Evolutionary conservation across 129 eudicot genomes (phyloP).

Genomic region (Flaveria brownii): DNA sequence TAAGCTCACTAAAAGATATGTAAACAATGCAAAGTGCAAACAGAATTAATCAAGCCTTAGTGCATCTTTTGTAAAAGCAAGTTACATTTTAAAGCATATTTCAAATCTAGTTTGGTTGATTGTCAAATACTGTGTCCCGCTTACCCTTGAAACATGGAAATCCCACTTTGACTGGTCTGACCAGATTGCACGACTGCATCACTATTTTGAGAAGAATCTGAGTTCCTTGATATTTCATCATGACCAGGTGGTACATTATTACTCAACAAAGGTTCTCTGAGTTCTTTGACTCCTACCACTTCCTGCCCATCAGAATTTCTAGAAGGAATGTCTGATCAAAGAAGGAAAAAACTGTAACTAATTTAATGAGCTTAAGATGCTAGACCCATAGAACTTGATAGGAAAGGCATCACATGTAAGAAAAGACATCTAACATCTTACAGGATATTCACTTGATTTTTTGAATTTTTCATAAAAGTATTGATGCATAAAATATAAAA

Average conservation of each 20-base stretch:
- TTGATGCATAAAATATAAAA: not conserved
- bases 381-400: not conserved
- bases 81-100: not conserved
- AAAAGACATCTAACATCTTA: constrained; percentile 23
- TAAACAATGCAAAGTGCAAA: not conserved
- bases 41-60: not conserved
- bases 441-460: not conserved
- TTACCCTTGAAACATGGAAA: constrained; percentile 88
- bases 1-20: not conserved
- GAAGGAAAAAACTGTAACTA: not conserved
- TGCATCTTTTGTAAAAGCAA: not conserved
- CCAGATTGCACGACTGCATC: constrained; percentile 41
- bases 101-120: constrained; percentile 3
- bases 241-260: constrained; percentile 49
- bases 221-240: constrained; percentile 47
- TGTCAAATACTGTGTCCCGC: not conserved
- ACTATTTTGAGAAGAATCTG: constrained; percentile 42
- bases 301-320: constrained; percentile 48
- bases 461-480: not conserved
- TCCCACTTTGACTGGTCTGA: constrained; percentile 51
- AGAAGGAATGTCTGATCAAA: constrained; percentile 23
- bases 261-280: constrained; percentile 33
- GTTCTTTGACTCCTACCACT: constrained; percentile 43
- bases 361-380: not conserved
- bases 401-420: not conserved